Conservation (phyloP, 257 asterid species). For the Nicotiana attenuata region DNA sequence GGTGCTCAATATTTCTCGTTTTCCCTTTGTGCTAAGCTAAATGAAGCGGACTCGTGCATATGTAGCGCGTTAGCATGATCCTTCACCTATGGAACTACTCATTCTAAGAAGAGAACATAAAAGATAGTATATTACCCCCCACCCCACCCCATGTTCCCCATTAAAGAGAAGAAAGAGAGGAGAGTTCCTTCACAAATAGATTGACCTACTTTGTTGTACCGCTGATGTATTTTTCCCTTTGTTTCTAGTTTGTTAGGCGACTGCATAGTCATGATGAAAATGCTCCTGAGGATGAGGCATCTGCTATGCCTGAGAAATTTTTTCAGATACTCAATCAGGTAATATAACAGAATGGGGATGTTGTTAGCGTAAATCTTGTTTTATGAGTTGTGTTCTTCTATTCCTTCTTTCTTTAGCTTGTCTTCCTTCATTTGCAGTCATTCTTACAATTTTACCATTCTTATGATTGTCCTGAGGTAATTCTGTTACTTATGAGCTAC, state of each 20-base stretch:
- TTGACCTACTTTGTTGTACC: constrained; percentile 8
- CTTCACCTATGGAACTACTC: not conserved
- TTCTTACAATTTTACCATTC: not conserved
- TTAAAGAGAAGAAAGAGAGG: not conserved
- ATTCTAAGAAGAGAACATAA: not conserved
- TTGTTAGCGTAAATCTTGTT: not conserved
- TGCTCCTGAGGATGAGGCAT: constrained; percentile 59
- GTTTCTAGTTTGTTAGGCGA: constrained; percentile 70
- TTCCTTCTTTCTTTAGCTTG: not conserved
- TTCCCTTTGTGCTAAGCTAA: not conserved
- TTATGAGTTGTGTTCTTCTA: not conserved
- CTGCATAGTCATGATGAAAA: constrained; percentile 66
- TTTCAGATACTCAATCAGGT: constrained; percentile 88
- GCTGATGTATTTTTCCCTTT: constrained; percentile 5
- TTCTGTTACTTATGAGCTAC: not conserved
- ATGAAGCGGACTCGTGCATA: not conserved
- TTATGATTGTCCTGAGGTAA: not conserved
- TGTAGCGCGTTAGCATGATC: not conserved
- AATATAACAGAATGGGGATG: not conserved
- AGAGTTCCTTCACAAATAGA: not conserved
- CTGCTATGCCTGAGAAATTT: constrained; percentile 70
- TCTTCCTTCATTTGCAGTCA: not conserved
- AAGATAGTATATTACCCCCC: not conserved
- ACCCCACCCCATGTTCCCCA: not conserved
- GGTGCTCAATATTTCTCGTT: not conserved